phyloP scores from a whole-genome alignment of 257 asterid genomes.

The Orobanche coerulescens region DNA sequence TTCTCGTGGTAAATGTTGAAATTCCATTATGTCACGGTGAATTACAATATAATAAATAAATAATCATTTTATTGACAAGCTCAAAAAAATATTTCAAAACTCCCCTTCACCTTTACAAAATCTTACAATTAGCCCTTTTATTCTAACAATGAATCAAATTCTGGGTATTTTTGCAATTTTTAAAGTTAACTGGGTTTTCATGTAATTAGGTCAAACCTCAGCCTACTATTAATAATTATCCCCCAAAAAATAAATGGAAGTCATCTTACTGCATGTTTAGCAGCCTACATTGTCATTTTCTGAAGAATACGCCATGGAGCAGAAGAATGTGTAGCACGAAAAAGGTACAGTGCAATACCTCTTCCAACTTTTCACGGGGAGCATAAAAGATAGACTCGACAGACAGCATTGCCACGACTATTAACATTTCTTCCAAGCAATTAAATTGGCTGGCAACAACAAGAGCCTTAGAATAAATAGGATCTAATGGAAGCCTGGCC shows the following conservation, averaged over 20 bases:
- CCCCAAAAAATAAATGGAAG: too few species aligned
- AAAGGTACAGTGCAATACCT: slow-evolving; percentile 46
- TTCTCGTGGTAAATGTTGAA: not conserved
- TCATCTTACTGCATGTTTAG: too few species aligned
- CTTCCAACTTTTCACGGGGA: slow-evolving; percentile 91
- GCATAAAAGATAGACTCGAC: slow-evolving; percentile 88
- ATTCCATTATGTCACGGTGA: not conserved
- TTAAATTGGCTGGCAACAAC: slow-evolving; percentile 68
- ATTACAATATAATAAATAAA: too few species aligned
- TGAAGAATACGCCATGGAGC: slow-evolving; percentile 1
- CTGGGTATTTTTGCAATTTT: too few species aligned
- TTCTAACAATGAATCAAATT: too few species aligned
- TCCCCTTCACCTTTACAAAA: too few species aligned
- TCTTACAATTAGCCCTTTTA: too few species aligned
- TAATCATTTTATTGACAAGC: too few species aligned
- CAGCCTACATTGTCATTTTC: not conserved
- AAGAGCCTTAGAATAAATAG: slow-evolving; percentile 84
- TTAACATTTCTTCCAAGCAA: slow-evolving; percentile 90
- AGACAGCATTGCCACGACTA: slow-evolving; percentile 80
- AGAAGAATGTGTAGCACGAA: slow-evolving; percentile 3
- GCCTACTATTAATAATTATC: too few species aligned
- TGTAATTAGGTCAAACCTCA: too few species aligned
- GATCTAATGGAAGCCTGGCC: slow-evolving; percentile 92
- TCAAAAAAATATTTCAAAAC: too few species aligned
- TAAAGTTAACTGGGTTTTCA: too few species aligned